Evolutionary conservation across 768 basidiomycete species (phyloP).

Genomic region (Leccinum rimulosum): DNA sequence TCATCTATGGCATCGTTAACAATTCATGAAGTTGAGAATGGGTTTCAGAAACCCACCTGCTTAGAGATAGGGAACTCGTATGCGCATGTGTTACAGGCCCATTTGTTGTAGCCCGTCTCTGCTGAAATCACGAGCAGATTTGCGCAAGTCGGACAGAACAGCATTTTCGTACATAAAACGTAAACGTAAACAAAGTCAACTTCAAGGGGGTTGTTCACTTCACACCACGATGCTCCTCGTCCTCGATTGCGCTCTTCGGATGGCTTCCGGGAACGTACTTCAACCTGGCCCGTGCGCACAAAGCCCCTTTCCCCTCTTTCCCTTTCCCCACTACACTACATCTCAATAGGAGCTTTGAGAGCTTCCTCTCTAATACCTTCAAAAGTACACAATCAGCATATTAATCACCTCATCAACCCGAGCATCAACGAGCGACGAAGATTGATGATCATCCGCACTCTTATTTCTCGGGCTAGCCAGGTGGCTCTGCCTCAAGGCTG

Average conservation of each 20-base stretch:
- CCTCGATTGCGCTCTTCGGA: not conserved
- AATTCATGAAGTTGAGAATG: not conserved
- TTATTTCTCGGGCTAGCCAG: not conserved
- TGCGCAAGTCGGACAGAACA: conserved; percentile 93
- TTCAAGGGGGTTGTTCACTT: too few species aligned
- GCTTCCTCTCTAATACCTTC: not conserved
- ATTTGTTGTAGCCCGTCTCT: conserved; percentile 84
- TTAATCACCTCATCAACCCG: not conserved
- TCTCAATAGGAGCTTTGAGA: not conserved
- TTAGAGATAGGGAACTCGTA: conserved; percentile 68
- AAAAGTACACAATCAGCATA: not conserved
- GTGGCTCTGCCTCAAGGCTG: conserved; percentile 5
- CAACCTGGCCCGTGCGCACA: too few species aligned
- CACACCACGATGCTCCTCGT: too few species aligned
- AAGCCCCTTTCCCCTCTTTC: not conserved
- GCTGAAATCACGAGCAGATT: conserved; percentile 80
- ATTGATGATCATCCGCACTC: conserved; percentile 7
- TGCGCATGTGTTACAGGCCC: conserved; percentile 90
- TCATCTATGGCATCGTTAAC: conserved; percentile 60
- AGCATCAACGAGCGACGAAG: not conserved
- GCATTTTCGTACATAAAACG: conserved; percentile 45
- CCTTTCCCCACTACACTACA: not conserved
- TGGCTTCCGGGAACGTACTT: too few species aligned
- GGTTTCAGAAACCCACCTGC: conserved; percentile 12
- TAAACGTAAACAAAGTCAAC: not conserved